Evolutionary conservation across 2,329 filamentous ascomycete species (phyloP).

Genomic region (Colletotrichum gloeosporioides): DNA sequence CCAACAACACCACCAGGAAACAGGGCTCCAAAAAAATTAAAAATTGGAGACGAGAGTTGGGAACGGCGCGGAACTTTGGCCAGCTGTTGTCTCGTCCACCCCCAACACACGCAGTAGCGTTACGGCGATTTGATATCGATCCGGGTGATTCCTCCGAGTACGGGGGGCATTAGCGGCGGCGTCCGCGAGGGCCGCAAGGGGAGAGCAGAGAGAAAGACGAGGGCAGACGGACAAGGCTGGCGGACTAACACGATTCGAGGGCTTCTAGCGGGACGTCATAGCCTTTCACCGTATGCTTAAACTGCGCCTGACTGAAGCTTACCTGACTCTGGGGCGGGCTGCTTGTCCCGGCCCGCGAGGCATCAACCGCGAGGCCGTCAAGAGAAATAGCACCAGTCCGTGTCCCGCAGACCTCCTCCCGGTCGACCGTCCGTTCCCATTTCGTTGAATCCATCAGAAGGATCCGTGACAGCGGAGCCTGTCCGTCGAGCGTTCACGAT

Average conservation of each 20-base stretch:
- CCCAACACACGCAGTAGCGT: not conserved
- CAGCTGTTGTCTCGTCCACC: conserved; percentile 3
- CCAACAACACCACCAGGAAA: not conserved
- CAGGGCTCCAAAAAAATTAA: not conserved
- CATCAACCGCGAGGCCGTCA: not conserved
- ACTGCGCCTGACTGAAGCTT: not conserved
- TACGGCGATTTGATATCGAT: conserved; percentile 7
- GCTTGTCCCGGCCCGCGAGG: not conserved
- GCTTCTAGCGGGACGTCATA: not conserved
- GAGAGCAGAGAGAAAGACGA: not conserved
- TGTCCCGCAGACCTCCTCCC: not conserved
- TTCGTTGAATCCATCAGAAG: not conserved
- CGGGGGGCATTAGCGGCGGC: not conserved
- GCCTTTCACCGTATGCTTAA: not conserved
- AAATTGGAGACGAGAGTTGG: not conserved
- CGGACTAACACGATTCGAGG: not conserved
- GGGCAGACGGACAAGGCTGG: conserved; percentile 1
- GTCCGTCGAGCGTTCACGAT: not conserved
- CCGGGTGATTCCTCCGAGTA: not conserved
- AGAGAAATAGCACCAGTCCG: not conserved
- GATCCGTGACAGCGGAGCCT: conserved; percentile 14
- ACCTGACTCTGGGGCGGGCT: not conserved
- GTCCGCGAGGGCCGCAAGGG: not conserved
- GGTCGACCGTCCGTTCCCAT: conserved; percentile 11
- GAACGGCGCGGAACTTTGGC: not conserved